Evolutionary conservation across 2,329 filamentous ascomycete species (phyloP).

Genomic region (Sporothrix phasma): DNA sequence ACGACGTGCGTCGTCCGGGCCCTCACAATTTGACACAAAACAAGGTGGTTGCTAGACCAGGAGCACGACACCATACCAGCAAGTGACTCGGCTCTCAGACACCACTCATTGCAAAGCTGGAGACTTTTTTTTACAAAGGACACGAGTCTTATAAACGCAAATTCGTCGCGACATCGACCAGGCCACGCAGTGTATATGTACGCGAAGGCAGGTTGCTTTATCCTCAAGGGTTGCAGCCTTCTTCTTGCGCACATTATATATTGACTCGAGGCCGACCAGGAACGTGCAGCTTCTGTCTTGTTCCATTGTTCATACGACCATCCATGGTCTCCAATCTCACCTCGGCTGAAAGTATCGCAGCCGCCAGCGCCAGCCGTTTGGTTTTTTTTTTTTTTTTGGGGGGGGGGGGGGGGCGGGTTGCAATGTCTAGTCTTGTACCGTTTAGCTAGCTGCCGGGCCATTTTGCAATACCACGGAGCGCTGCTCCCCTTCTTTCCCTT

Average conservation of each 20-base stretch:
- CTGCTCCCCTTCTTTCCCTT: no score
- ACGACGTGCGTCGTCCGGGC: no score
- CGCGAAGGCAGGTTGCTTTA: neutral
- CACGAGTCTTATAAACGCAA: no score
- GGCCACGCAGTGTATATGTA: neutral
- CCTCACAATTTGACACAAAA: no score
- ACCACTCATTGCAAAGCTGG: no score
- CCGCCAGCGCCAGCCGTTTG: neutral
- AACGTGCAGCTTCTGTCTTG: neutral
- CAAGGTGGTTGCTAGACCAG: no score
- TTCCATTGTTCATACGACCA: slow-evolving; percentile 18
- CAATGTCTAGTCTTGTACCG: neutral
- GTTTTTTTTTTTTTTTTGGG: neutral
- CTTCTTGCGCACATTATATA: neutral
- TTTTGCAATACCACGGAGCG: neutral
- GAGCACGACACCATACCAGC: no score
- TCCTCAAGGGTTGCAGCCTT: neutral
- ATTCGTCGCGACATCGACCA: neutral
- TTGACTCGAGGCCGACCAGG: slow-evolving; percentile 1
- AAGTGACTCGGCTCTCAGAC: no score
- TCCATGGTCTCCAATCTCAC: neutral
- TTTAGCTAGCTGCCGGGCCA: neutral
- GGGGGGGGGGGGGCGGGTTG: no score
- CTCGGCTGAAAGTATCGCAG: slow-evolving; percentile 1
- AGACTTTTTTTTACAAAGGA: no score